Base-by-base conservation (phyloP, 1,284 basidiomycete species). In the Marasmius tenuissimus region DNA sequence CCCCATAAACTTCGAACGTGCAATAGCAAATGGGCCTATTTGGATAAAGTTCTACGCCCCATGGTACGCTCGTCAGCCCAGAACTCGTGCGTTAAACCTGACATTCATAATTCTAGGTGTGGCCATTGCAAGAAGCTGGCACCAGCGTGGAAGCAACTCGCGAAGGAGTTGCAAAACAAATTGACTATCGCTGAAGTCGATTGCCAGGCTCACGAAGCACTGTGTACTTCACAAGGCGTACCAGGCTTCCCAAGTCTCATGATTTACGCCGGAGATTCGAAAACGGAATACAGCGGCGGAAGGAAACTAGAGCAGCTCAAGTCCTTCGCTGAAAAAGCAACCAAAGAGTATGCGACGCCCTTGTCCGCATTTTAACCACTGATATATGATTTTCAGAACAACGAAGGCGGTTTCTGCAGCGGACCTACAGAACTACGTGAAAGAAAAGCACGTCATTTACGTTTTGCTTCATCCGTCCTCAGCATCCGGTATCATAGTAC, bases 1-100 rank as follows among this genome's bases (percentile, higher is more conserved):
- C 42, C 70, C 78, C 8, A 75, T 77, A 7, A 82, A 75, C 0
- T 89, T 96, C 71, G 71, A 78, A 9, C 60, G 67, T 22, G 75
- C 79, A 0, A 77, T 90, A 27, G 73, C 76, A 2, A 73, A 84
- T 62, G 88, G 92, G 0, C 87, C 91, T 0, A 79, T 87, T 0
- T 93, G 97, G 68, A 82, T 96, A 76, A 96, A 97, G 72, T 97
- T 92, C 78, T 97, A 85, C 71, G 94, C 94, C 0, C 95, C 95
- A 0, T 96, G 94, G 94, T 86, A 68, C 48, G 78, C 71, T 27
- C n/a, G 27, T 22, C 55, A 35, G 42, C 45, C 54, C 50, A 27
- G 45, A 42, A 27, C 1, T 10, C 51, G 53, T 22, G 18, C 51
- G 49, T 50, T 27, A 34, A 47, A 4, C 49, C 59, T 33, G 64